Conservation (phyloP, 805 yeast species). For the Sungouiozyma ichnusensis region DNA sequence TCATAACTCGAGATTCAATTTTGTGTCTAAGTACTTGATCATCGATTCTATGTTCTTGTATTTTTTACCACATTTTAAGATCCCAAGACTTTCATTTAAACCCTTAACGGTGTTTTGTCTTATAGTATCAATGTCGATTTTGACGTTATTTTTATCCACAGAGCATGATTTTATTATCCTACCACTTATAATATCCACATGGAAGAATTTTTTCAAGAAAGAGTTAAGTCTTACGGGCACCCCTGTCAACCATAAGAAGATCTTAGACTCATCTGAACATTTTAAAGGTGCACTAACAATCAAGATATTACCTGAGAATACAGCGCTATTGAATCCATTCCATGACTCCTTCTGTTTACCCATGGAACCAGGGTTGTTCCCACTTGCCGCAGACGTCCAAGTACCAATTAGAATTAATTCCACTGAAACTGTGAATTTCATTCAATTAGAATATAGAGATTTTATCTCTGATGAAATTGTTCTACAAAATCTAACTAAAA, state of each 20-base stretch:
- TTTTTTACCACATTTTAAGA: constrained; percentile 60
- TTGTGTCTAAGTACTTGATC: constrained; percentile 58
- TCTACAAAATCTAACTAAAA: constrained; percentile 43
- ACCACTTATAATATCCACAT: constrained; percentile 31
- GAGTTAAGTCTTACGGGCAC: constrained; percentile 47
- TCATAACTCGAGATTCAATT: constrained; percentile 42
- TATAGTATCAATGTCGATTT: constrained; percentile 35
- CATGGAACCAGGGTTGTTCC: constrained; percentile 15
- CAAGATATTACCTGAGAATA: constrained; percentile 82
- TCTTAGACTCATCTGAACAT: constrained; percentile 34
- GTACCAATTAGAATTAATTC: constrained; percentile 73
- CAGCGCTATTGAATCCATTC: constrained; percentile 74
- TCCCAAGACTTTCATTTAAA: constrained; percentile 63
- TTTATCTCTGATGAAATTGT: constrained; percentile 41
- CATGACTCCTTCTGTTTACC: constrained; percentile 55
- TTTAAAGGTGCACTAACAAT: constrained; percentile 81
- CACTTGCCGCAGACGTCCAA: constrained; percentile 18
- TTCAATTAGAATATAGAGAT: constrained; percentile 55
- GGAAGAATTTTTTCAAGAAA: constrained; percentile 32
- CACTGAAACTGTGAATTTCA: constrained; percentile 54
- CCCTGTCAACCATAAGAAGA: constrained; percentile 23
- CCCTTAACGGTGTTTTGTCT: constrained; percentile 44
- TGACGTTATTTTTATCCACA: constrained; percentile 47
- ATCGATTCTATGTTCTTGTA: constrained; percentile 65
- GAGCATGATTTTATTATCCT: constrained; percentile 41